Conservation (phyloP, 2,329 filamentous ascomycete genomes). For the Rutstroemia sp. region DNA sequence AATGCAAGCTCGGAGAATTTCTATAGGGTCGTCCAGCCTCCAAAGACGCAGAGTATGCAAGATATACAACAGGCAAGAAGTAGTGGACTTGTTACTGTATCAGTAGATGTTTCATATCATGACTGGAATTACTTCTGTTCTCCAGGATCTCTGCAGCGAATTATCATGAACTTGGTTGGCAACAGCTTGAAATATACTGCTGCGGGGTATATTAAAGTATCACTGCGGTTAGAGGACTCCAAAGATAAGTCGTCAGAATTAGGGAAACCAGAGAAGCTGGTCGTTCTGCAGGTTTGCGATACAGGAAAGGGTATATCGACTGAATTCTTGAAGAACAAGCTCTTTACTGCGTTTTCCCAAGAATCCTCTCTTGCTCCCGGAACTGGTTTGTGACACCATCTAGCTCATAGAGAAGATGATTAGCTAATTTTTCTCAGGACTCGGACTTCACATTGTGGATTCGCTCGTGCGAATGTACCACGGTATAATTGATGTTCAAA, state of each 20-base stretch:
- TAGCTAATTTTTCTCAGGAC: conserved; percentile 5
- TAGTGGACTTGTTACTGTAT: neutral
- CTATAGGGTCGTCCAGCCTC: conserved; percentile 2
- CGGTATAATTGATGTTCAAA: conserved; percentile 51
- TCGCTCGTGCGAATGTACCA: conserved; percentile 49
- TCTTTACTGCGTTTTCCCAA: conserved; percentile 54
- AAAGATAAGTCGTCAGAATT: neutral
- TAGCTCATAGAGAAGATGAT: too few species aligned
- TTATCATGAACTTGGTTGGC: conserved; percentile 54
- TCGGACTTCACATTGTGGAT: conserved; percentile 54
- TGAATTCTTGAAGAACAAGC: conserved; percentile 49
- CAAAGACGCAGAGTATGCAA: neutral
- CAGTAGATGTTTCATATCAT: conserved; percentile 9
- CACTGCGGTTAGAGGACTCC: neutral
- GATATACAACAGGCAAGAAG: neutral
- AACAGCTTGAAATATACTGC: conserved; percentile 54
- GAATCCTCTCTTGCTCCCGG: conserved; percentile 52
- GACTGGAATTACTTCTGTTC: conserved; percentile 36
- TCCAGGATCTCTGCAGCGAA: conserved; percentile 38
- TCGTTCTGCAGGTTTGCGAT: conserved; percentile 43
- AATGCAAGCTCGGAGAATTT: neutral
- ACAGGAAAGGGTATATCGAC: conserved; percentile 56
- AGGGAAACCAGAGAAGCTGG: neutral
- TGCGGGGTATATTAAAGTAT: conserved; percentile 39
- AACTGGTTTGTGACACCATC: conserved; percentile 35